Percentiles rank a stretch among this genome's conserved stretches.
Evolutionary conservation across 345 rosid genomes (phyloP).

Genomic region (Carallia pectinifolia): DNA sequence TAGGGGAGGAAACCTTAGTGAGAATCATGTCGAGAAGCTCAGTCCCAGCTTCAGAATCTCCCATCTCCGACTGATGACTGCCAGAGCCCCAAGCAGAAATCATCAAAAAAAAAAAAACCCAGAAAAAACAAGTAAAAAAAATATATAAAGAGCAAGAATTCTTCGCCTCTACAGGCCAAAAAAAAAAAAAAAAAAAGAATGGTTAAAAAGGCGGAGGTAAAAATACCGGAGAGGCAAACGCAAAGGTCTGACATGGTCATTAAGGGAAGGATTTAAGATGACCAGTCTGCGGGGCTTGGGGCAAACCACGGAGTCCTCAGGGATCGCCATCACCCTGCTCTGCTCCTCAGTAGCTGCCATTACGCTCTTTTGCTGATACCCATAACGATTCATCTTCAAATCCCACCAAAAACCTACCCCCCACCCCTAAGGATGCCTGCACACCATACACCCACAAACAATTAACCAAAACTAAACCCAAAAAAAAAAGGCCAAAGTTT

Average conservation of each 20-base stretch:
- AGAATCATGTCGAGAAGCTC: constrained; percentile 68
- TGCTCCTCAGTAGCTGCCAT: constrained; percentile 41
- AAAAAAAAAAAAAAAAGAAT: not conserved
- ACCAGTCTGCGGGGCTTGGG: constrained; percentile 57
- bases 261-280: constrained; percentile 28
- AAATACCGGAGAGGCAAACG: constrained; percentile 32
- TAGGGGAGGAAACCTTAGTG: constrained; percentile 36
- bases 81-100: not conserved
- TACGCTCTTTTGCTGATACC: constrained; percentile 35
- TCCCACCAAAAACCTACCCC: constrained; percentile 7
- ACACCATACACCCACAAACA: not conserved
- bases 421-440: not conserved
- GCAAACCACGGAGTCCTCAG: constrained; percentile 48
- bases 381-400: constrained; percentile 23
- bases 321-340: constrained; percentile 21
- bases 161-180: not conserved
- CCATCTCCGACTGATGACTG: constrained; percentile 43
- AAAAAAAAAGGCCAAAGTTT: too few species aligned
- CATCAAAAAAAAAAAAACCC: too few species aligned
- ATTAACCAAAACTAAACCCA: too few species aligned
- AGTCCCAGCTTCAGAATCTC: constrained; percentile 52
- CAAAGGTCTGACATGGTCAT: constrained; percentile 23
- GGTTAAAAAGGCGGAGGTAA: too few species aligned
- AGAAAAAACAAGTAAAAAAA: not conserved
- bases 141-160: not conserved